Base-by-base conservation (phyloP, 805 yeast species). In the Peterozyma xylosa region DNA sequence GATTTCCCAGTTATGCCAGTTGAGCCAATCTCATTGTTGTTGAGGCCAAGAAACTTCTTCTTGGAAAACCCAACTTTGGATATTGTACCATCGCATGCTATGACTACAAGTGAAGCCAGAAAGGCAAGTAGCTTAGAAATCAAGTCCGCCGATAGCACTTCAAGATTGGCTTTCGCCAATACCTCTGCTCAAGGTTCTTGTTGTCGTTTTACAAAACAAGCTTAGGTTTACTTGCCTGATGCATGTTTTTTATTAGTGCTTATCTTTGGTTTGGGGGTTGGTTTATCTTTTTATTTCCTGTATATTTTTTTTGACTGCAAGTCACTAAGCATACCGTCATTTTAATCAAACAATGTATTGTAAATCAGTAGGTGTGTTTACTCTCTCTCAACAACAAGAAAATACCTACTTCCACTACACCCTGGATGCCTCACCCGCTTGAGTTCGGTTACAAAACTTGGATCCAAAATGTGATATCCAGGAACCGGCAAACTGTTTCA, bases 1-100 rank as follows among this genome's bases (percentile, higher is more conserved):
- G 87, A 80, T 58, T 80, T 80, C 76, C 86, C 86, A 36, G 73
- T 80, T 45, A 80, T 80, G 86, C 86, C 86, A 37, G 80, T 83
- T 35, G 87, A 80, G 60, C 78, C 81, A 50, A 75, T 80, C 53
- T 76, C 76, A 49, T 68, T 80, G 51, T 66, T 76, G 64, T 67
- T 80, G 56, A 70, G 85, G 55, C 86, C 86, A 49, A 70, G 86
- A 60, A 73, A 80, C 61, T 74, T 80, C 62, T 80, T 80, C 68
- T 64, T 68, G 38, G 80, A 76, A 57, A 80, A 79, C 59, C 87
- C 87, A 30, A 79, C 75, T 37, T 67, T 80, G 54, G 86, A 80
- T 50, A 74, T 81, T 43, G 76, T 73, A 50, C 85, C 85, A 41
- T 71, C 79, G 11, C 56, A 66, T 45, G 62, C 65, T 30, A 50